A percentile compares a stretch with the other conserved stretches of the same genome.
These are phyloP conservation scores for Fraxinus excelsior DNA, from an alignment of 257 asterid species.

Conservation along the genomic window DNA sequence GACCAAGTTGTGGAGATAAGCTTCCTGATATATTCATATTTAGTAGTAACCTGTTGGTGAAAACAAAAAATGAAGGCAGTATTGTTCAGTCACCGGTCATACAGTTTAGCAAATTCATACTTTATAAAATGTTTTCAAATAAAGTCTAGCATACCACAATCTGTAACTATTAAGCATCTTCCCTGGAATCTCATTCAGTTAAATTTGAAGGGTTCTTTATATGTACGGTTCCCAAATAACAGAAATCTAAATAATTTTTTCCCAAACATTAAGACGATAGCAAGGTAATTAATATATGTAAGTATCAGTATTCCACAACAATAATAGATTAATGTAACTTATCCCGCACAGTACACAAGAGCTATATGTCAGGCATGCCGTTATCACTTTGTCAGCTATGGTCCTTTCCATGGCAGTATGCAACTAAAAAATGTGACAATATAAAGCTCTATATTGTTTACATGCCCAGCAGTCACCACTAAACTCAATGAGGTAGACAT, in stretches of 20 bases:
- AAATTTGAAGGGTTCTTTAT: neutral
- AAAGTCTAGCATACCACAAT: neutral
- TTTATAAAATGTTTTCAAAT: too few relatives aligned
- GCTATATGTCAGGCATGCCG: neutral
- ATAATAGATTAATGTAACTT: neutral
- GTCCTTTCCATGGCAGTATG: neutral
- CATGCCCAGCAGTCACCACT: neutral
- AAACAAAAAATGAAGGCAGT: neutral
- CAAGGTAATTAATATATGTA: neutral
- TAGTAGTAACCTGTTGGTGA: conserved; percentile 38
- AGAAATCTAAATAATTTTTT: neutral
- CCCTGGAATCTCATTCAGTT: neutral
- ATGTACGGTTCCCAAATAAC: neutral
- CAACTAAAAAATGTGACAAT: neutral
- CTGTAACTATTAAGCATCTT: neutral
- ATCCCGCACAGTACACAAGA: neutral
- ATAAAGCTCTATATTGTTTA: neutral
- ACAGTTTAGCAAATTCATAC: neutral
- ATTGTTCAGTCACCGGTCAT: neutral
- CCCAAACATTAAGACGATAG: neutral
- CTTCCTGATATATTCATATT: conserved; percentile 42
- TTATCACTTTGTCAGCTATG: neutral
- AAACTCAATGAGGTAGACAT: neutral
- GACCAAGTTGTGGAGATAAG: conserved; percentile 54
- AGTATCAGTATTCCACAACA: neutral